Evolutionary conservation across 257 asterid species (phyloP).

Genomic region (Rhazya stricta): DNA sequence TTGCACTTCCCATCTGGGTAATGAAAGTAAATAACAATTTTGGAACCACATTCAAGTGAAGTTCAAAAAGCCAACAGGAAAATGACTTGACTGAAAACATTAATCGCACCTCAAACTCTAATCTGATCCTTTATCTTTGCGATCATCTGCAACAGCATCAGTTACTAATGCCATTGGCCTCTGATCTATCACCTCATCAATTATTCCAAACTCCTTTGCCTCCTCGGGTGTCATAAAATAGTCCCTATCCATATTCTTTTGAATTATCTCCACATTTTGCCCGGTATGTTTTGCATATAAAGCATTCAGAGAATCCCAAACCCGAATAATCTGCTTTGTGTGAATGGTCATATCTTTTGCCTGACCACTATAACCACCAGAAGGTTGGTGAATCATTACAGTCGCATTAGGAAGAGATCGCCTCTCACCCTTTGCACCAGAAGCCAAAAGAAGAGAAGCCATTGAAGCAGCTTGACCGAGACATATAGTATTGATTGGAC

Average conservation of each 20-base stretch:
- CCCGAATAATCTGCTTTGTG: slow-evolving; percentile 76
- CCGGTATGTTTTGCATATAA: slow-evolving; percentile 87
- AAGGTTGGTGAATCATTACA: slow-evolving; percentile 90
- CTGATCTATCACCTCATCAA: slow-evolving; percentile 81
- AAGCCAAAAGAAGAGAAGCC: slow-evolving; percentile 93
- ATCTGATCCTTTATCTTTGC: slow-evolving; percentile 51
- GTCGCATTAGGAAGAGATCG: slow-evolving; percentile 85
- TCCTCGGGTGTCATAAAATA: slow-evolving; percentile 90
- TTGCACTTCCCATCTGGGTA: too few species aligned
- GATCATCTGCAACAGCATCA: slow-evolving; percentile 58
- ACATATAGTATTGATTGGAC: slow-evolving; percentile 83
- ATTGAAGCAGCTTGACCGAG: slow-evolving; percentile 97
- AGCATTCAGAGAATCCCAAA: slow-evolving; percentile 72
- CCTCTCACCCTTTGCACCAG: slow-evolving; percentile 95
- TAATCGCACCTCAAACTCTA: slow-evolving; percentile 42
- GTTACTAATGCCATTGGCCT: slow-evolving; percentile 69
- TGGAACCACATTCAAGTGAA: not conserved
- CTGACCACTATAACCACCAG: slow-evolving; percentile 93
- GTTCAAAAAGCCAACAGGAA: not conserved
- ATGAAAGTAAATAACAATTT: not conserved
- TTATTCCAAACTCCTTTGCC: slow-evolving; percentile 87
- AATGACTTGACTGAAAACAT: not conserved
- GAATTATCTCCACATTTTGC: slow-evolving; percentile 53
- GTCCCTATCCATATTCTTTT: slow-evolving; percentile 83
- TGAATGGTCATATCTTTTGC: slow-evolving; percentile 86